Evolutionary conservation across 495 filamentous ascomycete species (phyloP).

Genomic region (Daldinia caldariorum): DNA sequence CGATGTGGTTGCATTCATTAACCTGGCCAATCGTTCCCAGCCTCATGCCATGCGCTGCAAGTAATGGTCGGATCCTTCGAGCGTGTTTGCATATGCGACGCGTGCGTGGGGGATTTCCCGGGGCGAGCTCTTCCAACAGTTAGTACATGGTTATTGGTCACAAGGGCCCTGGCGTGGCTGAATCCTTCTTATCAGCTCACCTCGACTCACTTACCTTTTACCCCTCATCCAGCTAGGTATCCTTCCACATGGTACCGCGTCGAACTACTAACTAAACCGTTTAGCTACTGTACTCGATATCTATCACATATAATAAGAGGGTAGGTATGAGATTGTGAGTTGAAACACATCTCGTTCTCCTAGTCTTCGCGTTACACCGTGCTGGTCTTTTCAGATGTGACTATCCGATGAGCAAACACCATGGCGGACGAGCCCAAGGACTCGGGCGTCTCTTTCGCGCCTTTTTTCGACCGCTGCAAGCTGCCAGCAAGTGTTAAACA

Average conservation of each 20-base stretch:
- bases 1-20: conserved; percentile 28
- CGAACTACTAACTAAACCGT: conserved; percentile 2
- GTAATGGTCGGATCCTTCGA: conserved; percentile 29
- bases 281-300: not conserved
- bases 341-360: conserved; percentile 15
- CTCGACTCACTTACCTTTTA: conserved; percentile 15
- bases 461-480: conserved; percentile 45
- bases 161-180: conserved; percentile 23
- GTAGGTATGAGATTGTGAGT: conserved; percentile 10
- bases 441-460: conserved; percentile 35
- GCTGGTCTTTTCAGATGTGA: conserved; percentile 1
- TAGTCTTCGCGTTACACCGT: conserved; percentile 14
- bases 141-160: conserved; percentile 38
- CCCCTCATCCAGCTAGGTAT: conserved; percentile 43
- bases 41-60: conserved; percentile 19
- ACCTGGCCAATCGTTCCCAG: conserved; percentile 29
- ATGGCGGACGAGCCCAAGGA: conserved; percentile 40
- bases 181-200: conserved; percentile 39
- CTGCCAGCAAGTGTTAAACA: conserved; percentile 34
- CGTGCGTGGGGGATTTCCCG: conserved; percentile 30
- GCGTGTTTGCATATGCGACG: conserved; percentile 21
- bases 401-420: conserved; percentile 13
- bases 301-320: too few species aligned
- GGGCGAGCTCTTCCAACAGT: conserved; percentile 26
- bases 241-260: conserved; percentile 35